Conservation (phyloP, 331 rosid genomes). For the Malus hybrid region DNA sequence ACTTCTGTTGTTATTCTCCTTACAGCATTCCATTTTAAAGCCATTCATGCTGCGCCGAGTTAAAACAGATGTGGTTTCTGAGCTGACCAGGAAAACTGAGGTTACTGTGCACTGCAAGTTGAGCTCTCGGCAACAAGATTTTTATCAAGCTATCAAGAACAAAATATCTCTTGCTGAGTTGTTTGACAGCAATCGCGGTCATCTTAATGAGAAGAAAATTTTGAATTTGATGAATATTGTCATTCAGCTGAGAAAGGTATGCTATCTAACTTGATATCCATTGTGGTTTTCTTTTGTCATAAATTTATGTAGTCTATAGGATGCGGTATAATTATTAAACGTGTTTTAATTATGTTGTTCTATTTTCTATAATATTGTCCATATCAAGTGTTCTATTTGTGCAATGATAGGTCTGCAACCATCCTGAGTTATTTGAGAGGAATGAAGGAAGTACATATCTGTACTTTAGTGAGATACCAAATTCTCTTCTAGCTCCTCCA, state of each 20-base stretch:
- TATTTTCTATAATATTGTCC: background rate
- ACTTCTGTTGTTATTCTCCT: conserved; percentile 12
- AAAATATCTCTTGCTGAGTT: conserved; percentile 92
- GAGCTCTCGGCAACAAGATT: conserved; percentile 97
- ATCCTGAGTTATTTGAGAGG: conserved; percentile 96
- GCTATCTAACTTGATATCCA: background rate
- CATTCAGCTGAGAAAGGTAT: conserved; percentile 85
- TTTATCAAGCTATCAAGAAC: conserved; percentile 95
- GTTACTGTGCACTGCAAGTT: conserved; percentile 93
- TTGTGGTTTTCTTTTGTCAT: background rate
- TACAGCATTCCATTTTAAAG: conserved; percentile 91
- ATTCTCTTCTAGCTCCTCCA: conserved; percentile 83
- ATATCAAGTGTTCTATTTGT: conserved; percentile 1
- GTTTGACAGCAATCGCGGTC: conserved; percentile 75
- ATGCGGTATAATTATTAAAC: background rate
- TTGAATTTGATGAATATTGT: conserved; percentile 92
- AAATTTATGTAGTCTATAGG: background rate
- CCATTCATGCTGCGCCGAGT: conserved; percentile 99
- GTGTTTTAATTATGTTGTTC: background rate
- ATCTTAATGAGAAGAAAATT: conserved; percentile 71
- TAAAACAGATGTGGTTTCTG: conserved; percentile 87
- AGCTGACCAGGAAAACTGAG: conserved; percentile 83
- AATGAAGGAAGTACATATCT: conserved; percentile 88
- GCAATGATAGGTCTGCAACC: conserved; percentile 76
- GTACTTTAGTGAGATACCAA: conserved; percentile 71